Percentiles rank a stretch among this genome's conserved stretches.
These are phyloP conservation scores for Trichoderma reesei DNA, from an alignment of 495 filamentous ascomycete genomes.

Conservation along the genomic window DNA sequence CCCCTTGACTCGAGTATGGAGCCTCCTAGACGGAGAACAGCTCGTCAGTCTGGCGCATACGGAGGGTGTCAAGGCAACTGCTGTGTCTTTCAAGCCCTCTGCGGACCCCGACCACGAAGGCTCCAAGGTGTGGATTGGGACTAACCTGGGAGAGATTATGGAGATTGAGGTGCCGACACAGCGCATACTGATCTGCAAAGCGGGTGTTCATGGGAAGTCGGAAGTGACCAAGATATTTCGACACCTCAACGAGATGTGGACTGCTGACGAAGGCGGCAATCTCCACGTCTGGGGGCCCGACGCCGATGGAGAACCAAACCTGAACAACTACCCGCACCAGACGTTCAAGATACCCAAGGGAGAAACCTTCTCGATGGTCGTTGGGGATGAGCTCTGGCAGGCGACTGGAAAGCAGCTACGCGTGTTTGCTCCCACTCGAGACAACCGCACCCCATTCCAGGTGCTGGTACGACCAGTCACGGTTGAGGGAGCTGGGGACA, in stretches of 20 bases:
- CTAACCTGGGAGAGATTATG: constrained; percentile 72
- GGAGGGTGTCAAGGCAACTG: constrained; percentile 67
- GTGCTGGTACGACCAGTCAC: constrained; percentile 57
- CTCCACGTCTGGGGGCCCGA: constrained; percentile 83
- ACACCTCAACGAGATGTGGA: constrained; percentile 86
- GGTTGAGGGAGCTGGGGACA: constrained; percentile 61
- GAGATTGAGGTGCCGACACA: constrained; percentile 73
- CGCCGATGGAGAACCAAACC: constrained; percentile 59
- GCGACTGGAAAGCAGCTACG: constrained; percentile 81
- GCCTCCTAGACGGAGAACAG: constrained; percentile 66
- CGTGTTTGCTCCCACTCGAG: constrained; percentile 65
- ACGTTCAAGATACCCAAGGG: constrained; percentile 66
- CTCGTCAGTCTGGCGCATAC: constrained; percentile 71
- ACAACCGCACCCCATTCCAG: constrained; percentile 56
- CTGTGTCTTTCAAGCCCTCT: constrained; percentile 77
- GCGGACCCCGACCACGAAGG: constrained; percentile 68
- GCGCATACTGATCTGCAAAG: constrained; percentile 52
- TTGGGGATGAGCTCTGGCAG: constrained; percentile 75
- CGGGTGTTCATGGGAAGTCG: constrained; percentile 64
- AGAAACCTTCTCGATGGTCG: constrained; percentile 78
- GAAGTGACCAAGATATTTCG: constrained; percentile 83
- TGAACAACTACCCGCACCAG: constrained; percentile 53
- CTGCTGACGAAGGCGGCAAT: constrained; percentile 81
- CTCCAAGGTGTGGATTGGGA: constrained; percentile 80
- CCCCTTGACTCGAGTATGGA: constrained; percentile 79